Base-by-base conservation (phyloP, 2,329 filamentous ascomycete genomes). In the Magnaporthales sp. region DNA sequence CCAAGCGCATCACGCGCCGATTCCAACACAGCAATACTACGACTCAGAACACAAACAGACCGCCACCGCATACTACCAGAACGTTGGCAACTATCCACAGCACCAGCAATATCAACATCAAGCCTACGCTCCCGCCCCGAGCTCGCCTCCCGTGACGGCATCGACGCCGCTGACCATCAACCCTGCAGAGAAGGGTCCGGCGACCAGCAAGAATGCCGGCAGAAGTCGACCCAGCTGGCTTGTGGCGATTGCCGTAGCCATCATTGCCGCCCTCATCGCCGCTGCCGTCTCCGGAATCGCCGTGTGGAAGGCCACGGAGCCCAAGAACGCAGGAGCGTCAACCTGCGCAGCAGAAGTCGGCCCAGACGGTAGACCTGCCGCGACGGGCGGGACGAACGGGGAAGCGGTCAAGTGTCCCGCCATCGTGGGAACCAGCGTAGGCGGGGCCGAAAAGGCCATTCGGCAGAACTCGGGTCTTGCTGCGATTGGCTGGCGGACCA, bases 291-390 rank as follows among this genome's bases (percentile, higher is more conserved):
- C 64, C 13, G 67, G 66, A 10, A 30, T 68, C 19, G 65, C 58
- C 13, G 67, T 58, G 4, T 69, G 67, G 66, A 69, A 58, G 54
- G 65, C 67, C 32, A 64, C 46, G 13, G 64, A 24, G 63, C 56
- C 26, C n/a, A 54, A 30, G 54, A n/a, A n/a, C n/a, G n/a, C n/a
- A n/a, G 15, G 22, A 64, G 46, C 51, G 26, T 10, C 4, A 19
- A n/a, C 27, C 22, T 58, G 54, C 54, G 54, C 13, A 9, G 3
- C 54, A 26, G 26, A 7, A 5, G 13, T 15, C 3, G 22, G 22
- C 4, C 9, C 54, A 6, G 54, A 58, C 6, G n/a, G n/a, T 15
- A 58, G 54, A 24, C 54, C 54, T 58, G 6, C 11, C 22, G n/a
- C 54, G 24, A 58, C 54, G 19, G 54, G 9, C 22, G 54, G 54